A percentile compares a stretch with the other conserved stretches of the same genome.
Conservation (phyloP, 2,329 filamentous ascomycete species). For the Tolypocladium paradoxum region DNA sequence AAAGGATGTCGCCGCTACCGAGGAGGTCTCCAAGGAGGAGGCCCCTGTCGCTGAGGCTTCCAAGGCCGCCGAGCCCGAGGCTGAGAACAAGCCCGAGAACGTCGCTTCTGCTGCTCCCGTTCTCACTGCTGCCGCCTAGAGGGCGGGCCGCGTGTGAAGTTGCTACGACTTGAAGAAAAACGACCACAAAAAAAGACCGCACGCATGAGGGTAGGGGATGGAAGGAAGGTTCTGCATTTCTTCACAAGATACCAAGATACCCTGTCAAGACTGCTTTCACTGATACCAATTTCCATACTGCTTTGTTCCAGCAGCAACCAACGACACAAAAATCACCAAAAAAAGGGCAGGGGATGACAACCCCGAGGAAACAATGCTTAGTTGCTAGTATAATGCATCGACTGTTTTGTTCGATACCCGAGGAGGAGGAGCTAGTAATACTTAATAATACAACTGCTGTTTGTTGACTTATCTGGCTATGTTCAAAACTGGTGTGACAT, state of each 20-base stretch:
- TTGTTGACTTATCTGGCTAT: conserved; percentile 10
- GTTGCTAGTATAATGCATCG: conserved; percentile 16
- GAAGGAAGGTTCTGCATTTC: conserved; percentile 43
- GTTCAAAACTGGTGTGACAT: too few relatives aligned
- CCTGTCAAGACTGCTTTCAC: conserved; percentile 40
- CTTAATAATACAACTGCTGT: conserved; percentile 31
- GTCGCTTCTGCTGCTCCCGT: conserved; percentile 31
- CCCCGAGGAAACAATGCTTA: conserved; percentile 5
- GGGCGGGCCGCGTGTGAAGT: conserved; percentile 12
- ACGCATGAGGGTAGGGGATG: conserved; percentile 33
- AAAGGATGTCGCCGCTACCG: conserved; percentile 18
- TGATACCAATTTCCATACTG: conserved; percentile 29
- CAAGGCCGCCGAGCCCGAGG: conserved; percentile 19
- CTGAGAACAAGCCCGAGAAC: conserved; percentile 30
- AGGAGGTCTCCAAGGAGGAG: conserved; percentile 21
- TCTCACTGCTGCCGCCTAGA: conserved; percentile 43
- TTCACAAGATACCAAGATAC: conserved; percentile 41
- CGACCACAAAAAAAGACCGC: conserved; percentile 12
- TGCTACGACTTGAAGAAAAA: conserved; percentile 13
- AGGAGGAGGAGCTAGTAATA: conserved; percentile 29
- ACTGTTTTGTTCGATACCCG: conserved; percentile 29
- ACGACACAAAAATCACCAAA: conserved; percentile 10
- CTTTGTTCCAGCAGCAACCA: conserved; percentile 12
- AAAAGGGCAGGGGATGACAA: conserved; percentile 8
- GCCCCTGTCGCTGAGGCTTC: conserved; percentile 13